These are phyloP conservation scores for Pseudocercospora fuligena DNA, from an alignment of 2,329 filamentous ascomycete genomes.

Conservation along the genomic window DNA sequence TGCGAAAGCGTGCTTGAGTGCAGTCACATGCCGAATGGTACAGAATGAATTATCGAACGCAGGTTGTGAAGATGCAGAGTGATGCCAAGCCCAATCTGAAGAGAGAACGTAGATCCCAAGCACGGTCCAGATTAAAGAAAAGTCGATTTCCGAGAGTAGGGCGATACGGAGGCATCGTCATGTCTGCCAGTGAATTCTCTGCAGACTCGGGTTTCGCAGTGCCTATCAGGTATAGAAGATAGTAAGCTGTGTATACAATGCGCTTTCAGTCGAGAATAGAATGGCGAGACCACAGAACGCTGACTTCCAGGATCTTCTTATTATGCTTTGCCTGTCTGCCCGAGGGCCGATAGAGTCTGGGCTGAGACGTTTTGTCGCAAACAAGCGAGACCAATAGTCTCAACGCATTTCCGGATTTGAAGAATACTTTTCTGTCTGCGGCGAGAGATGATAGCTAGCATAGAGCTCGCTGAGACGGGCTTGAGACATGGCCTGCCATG, in stretches of 20 bases:
- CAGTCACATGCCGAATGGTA: not conserved
- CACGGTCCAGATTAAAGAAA: not conserved
- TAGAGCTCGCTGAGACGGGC: too few species aligned
- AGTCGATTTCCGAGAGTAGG: too few species aligned
- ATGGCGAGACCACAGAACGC: too few species aligned
- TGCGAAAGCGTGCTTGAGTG: not conserved
- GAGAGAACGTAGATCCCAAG: not conserved
- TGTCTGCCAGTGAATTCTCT: not conserved
- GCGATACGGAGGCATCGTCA: too few species aligned
- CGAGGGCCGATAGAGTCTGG: not conserved
- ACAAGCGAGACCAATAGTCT: too few species aligned
- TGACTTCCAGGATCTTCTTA: not conserved
- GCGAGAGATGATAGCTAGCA: too few species aligned
- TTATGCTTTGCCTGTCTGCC: not conserved
- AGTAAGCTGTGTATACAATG: not conserved
- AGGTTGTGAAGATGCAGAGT: not conserved
- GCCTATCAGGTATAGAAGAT: not conserved
- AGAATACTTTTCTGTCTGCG: too few species aligned
- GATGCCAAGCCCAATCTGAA: not conserved
- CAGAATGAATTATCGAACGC: not conserved
- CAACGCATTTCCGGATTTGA: too few species aligned
- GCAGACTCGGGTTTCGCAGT: not conserved
- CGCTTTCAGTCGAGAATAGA: too few species aligned
- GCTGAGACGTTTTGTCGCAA: too few species aligned
- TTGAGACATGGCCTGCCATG: too few species aligned